Conservation (phyloP, 345 rosid species). For the Microthlaspi erraticum region DNA sequence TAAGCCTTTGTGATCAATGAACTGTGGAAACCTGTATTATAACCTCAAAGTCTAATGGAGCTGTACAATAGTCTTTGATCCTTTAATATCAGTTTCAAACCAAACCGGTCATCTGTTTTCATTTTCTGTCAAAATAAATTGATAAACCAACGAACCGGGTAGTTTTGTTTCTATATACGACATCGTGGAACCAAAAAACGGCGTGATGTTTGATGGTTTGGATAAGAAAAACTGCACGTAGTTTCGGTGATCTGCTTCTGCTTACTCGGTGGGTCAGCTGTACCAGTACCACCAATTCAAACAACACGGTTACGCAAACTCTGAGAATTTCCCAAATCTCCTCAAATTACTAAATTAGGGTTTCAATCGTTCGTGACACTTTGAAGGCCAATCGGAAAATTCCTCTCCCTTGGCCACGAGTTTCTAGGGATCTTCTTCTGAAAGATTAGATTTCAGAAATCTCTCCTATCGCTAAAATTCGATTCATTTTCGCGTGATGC, state of each 20-base stretch:
- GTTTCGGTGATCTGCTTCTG: not conserved
- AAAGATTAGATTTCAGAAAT: not conserved
- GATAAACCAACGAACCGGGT: too few species aligned
- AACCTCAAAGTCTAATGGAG: not conserved
- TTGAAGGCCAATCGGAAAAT: not conserved
- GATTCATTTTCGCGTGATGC: constrained; percentile 25
- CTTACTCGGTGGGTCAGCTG: constrained; percentile 6
- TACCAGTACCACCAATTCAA: constrained; percentile 30
- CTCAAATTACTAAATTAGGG: constrained; percentile 38
- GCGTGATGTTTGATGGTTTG: constrained; percentile 16
- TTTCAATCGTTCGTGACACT: constrained; percentile 11
- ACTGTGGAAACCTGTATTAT: not conserved
- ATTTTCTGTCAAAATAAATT: not conserved
- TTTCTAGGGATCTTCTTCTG: constrained; percentile 3
- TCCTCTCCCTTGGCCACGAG: constrained; percentile 4
- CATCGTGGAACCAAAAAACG: too few species aligned
- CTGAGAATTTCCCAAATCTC: constrained; percentile 35
- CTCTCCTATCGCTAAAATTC: not conserved
- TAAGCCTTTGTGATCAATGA: not conserved
- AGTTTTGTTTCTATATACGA: too few species aligned
- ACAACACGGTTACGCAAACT: constrained; percentile 23
- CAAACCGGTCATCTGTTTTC: not conserved
- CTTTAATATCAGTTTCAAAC: not conserved
- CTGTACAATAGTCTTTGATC: not conserved
- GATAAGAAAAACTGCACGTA: not conserved